phyloP scores from a whole-genome alignment of 2,329 filamentous ascomycete species.

The Lachnellula occidentalis region DNA sequence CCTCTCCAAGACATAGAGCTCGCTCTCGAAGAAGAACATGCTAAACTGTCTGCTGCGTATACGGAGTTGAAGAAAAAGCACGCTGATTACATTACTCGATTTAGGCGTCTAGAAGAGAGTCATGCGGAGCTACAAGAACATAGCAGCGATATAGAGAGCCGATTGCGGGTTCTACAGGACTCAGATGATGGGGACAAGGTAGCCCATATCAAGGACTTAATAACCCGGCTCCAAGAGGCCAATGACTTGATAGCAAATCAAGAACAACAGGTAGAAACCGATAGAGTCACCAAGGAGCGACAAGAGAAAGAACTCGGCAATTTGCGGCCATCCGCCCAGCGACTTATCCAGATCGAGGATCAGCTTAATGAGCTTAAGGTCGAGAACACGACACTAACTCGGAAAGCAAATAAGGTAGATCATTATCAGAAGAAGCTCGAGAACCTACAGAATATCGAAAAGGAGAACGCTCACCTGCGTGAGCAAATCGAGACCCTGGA shows the following conservation, averaged over 20 bases:
- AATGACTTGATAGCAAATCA: slow-evolving; percentile 67
- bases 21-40: slow-evolving; percentile 46
- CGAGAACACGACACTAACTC: slow-evolving; percentile 52
- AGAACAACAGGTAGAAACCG: slow-evolving; percentile 58
- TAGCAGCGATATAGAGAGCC: slow-evolving; percentile 52
- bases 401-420: slow-evolving; percentile 59
- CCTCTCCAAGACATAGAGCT: slow-evolving; percentile 22
- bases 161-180: slow-evolving; percentile 24
- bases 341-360: slow-evolving; percentile 50
- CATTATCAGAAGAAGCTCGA: slow-evolving; percentile 59
- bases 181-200: slow-evolving; percentile 48
- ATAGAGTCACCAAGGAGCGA: slow-evolving; percentile 38
- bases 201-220: slow-evolving; percentile 47
- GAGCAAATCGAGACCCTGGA: slow-evolving; percentile 50
- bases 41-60: slow-evolving; percentile 39
- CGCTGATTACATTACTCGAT: slow-evolving; percentile 53
- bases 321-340: slow-evolving; percentile 41
- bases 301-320: slow-evolving; percentile 44
- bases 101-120: slow-evolving; percentile 55
- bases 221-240: slow-evolving; percentile 57
- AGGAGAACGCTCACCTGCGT: slow-evolving; percentile 49
- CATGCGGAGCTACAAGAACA: slow-evolving; percentile 54
- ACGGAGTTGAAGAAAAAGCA: slow-evolving; percentile 50
- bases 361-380: slow-evolving; percentile 55
- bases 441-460: slow-evolving; percentile 48